A percentile compares a stretch with the other conserved stretches of the same genome.
phyloP scores from a whole-genome alignment of 768 basidiomycete species.

The Tulasnella sp. region DNA sequence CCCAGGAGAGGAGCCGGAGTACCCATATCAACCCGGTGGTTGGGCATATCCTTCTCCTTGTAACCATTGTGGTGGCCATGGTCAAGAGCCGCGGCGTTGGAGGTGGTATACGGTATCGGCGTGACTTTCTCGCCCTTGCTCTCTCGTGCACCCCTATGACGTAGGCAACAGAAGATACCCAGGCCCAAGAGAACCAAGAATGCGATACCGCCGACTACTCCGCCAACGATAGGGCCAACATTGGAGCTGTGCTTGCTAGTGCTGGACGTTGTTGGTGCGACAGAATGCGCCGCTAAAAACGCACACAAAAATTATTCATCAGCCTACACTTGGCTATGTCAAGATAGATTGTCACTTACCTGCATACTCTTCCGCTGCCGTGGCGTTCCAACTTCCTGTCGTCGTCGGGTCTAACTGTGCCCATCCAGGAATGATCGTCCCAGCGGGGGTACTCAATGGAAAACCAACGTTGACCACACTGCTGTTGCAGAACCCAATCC shows the following conservation, averaged over 20 bases:
- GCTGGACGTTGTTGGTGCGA: no score
- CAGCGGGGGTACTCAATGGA: neutral
- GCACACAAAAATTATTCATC: neutral
- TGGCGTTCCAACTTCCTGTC: neutral
- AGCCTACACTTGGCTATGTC: neutral
- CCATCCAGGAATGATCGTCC: conserved; percentile 9
- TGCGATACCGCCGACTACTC: conserved; percentile 12
- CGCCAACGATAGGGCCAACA: conserved; percentile 12
- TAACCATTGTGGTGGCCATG: neutral
- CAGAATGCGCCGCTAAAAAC: neutral
- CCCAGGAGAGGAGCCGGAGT: neutral
- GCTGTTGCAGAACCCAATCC: conserved; percentile 5
- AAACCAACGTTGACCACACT: neutral
- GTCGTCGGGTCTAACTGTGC: conserved; percentile 3
- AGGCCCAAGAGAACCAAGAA: neutral
- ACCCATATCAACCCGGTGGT: conserved; percentile 5
- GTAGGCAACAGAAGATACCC: neutral
- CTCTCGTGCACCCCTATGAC: neutral
- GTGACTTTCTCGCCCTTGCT: conserved; percentile 13
- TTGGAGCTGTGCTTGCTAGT: neutral
- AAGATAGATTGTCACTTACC: neutral
- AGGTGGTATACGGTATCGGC: neutral
- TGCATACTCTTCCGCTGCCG: conserved; percentile 3
- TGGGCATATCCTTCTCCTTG: neutral
- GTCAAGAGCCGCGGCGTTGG: neutral